phyloP scores from a whole-genome alignment of 2,329 filamentous ascomycete genomes.

The Diaporthe caulivora region DNA sequence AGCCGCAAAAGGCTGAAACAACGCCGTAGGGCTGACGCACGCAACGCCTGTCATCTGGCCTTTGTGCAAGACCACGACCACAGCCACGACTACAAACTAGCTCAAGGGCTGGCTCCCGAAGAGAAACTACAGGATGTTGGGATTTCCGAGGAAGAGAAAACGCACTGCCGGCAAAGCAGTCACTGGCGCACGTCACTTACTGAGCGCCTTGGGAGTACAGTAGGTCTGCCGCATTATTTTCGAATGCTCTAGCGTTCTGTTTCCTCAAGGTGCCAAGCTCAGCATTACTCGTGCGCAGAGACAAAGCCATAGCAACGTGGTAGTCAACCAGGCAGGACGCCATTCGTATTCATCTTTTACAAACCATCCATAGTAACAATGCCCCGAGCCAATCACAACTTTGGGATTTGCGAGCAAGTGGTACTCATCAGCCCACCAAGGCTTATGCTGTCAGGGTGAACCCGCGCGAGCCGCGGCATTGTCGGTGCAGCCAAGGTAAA shows the following conservation, averaged over 20 bases:
- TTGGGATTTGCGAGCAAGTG: conserved; percentile 7
- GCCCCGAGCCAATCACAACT: background rate
- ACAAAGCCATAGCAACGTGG: background rate
- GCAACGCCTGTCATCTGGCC: background rate
- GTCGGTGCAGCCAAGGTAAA: conserved; percentile 10
- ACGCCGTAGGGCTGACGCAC: conserved; percentile 1
- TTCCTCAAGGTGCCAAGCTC: conserved; percentile 12
- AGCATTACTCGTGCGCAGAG: conserved; percentile 23
- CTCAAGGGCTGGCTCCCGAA: background rate
- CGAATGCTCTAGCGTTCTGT: background rate
- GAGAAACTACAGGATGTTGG: background rate
- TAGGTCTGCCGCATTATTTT: background rate
- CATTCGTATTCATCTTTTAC: conserved; percentile 14
- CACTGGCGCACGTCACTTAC: background rate
- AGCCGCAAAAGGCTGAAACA: no score
- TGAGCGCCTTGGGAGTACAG: background rate
- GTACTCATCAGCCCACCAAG: background rate
- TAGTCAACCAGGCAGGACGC: background rate
- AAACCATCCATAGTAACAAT: background rate
- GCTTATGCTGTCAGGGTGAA: conserved; percentile 7
- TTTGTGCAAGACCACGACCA: background rate
- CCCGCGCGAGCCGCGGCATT: background rate
- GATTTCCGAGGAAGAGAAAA: background rate
- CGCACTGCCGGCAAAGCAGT: background rate
- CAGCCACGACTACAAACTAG: background rate